A percentile compares a stretch with the other conserved stretches of the same genome.
phyloP scores from a whole-genome alignment of 441 rosid genomes.

The Capsella rubella region DNA sequence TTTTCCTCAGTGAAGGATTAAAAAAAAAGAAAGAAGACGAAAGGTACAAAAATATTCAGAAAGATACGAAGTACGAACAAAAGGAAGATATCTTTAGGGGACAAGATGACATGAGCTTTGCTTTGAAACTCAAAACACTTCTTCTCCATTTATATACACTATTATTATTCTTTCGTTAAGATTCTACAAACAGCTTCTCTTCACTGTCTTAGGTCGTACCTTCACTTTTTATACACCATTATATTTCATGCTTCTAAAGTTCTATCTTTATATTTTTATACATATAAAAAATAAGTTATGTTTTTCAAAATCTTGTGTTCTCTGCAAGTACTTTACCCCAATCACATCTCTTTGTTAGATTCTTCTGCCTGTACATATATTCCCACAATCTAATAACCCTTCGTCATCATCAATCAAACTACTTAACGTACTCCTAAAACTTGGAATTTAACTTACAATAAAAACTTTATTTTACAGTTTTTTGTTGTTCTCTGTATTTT shows the following conservation, averaged over 20 bases:
- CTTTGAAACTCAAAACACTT: constrained; percentile 33
- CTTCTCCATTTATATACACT: constrained; percentile 18
- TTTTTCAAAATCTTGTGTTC: constrained; percentile 19
- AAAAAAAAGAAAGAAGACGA: background rate
- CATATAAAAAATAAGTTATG: background rate
- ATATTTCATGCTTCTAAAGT: constrained; percentile 2
- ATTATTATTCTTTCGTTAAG: constrained; percentile 40
- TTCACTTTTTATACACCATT: constrained; percentile 41
- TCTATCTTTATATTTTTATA: background rate
- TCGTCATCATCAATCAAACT: constrained; percentile 16
- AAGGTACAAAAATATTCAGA: constrained; percentile 22
- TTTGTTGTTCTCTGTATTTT: background rate
- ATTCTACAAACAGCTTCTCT: constrained; percentile 43
- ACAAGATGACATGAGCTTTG: constrained; percentile 40
- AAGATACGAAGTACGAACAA: constrained; percentile 20
- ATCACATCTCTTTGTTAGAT: constrained; percentile 38
- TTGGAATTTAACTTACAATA: background rate
- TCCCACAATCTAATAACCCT: constrained; percentile 25
- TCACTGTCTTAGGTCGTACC: constrained; percentile 39
- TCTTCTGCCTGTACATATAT: constrained; percentile 31
- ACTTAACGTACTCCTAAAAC: background rate
- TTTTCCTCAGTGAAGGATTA: background rate
- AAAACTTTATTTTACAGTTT: background rate
- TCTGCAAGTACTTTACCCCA: constrained; percentile 36
- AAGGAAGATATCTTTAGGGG: constrained; percentile 29